Base-by-base conservation (phyloP, 768 basidiomycete species). In the Cytidiella melzeri region DNA sequence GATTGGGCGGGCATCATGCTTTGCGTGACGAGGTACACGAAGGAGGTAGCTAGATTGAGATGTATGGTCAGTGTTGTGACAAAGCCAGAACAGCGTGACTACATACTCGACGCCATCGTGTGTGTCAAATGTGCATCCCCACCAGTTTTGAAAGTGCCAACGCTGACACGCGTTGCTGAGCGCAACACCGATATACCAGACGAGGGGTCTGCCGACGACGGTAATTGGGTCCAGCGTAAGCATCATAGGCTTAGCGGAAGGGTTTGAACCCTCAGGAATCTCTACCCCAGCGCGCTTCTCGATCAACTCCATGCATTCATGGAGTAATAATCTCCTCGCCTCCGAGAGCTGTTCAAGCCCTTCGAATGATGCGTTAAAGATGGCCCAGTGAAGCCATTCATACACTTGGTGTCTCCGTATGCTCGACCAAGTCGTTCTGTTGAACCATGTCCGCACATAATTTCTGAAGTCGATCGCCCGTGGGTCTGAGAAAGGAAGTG, bases 351-450 rank as follows among this genome's bases (percentile, higher is more conserved):
- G 46, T 10, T 80, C 72, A 4, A 67, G 61, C 5, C 76, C 60
- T 13, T 83, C 82, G 26, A 87, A 69, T 34, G 80, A 72, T 4
- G 75, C 70, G 60, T 85, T 85, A 65, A 83, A 93, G 59, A 87
- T 82, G 20, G 80, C 76, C 91, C 92, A 94, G 49, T 88, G 82
- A 25, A 95, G 69, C 87, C 90, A 94, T 51, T 77, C 70, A 37
- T 73, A 73, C 48, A 90, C 68, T 61, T 91, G 79, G 34, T 76
- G 68, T 15, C 70, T 72, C 39, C 72, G 79, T 50, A 95, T 76
- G 11, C 75, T 70, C 0, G 83, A 83, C 86, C 87, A 95, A 0
- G 82, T 79, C 13, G 74, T 79, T 56, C 79, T 81, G 48, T 75
- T 68, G 63, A 94, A 94, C 71, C 73, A 79, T 58, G 80, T 84